phyloP scores from a whole-genome alignment of 2,329 filamentous ascomycete genomes.

The Diplodia scrobiculata region DNA sequence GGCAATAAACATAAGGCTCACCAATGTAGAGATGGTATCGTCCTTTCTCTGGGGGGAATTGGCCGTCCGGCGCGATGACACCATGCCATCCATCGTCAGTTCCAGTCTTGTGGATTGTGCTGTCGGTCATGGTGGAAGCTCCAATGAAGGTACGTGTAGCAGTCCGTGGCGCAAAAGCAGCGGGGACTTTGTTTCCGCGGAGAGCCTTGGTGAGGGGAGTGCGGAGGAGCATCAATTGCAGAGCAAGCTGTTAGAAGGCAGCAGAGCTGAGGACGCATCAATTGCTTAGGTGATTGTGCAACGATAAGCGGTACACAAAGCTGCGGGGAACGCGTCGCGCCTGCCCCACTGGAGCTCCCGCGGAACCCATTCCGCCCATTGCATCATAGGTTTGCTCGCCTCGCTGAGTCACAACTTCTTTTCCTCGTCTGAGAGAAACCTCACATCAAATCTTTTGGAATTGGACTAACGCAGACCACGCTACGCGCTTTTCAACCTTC shows the following conservation, averaged over 20 bases:
- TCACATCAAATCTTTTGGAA: background rate
- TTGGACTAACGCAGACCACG: background rate
- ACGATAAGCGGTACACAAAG: background rate
- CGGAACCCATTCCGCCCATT: constrained; percentile 11
- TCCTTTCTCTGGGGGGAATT: constrained; percentile 55
- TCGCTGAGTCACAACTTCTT: background rate
- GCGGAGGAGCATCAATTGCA: background rate
- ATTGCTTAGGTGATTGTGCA: constrained; percentile 2
- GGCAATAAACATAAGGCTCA: constrained; percentile 28
- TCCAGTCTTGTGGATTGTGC: constrained; percentile 41
- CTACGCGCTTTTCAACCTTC: background rate
- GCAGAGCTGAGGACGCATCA: background rate
- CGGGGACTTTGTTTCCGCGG: background rate
- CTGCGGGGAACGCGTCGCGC: constrained; percentile 9
- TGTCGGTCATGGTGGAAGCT: constrained; percentile 22
- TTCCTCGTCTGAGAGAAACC: background rate
- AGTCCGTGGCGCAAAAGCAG: background rate
- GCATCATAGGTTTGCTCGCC: background rate
- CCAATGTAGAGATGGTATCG: constrained; percentile 61
- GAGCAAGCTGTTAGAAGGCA: background rate
- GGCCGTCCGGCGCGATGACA: constrained; percentile 50
- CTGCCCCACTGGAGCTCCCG: constrained; percentile 10
- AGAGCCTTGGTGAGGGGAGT: background rate
- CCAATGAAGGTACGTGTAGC: background rate
- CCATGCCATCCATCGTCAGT: constrained; percentile 57